Base-by-base conservation (phyloP, 2,329 filamentous ascomycete species). In the Pyrenophora graminea region DNA sequence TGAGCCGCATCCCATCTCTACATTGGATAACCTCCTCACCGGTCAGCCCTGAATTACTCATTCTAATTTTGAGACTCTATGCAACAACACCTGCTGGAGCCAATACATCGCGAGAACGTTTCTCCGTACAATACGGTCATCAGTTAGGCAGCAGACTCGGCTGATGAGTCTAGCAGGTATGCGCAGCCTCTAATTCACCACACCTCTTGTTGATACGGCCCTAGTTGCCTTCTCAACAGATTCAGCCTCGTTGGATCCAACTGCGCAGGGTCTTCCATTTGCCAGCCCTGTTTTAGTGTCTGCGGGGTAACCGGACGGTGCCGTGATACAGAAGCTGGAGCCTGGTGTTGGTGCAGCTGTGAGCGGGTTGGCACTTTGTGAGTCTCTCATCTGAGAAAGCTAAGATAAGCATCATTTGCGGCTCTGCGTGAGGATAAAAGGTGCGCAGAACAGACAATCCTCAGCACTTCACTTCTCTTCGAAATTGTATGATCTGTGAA, bases 21-120 rank as follows among this genome's bases (percentile, higher is more conserved):
- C 41, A 58, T 58, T 60, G 48, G 49, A 17, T 39, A 36, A 36
- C 17, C 30, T 37, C 23, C 40, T 63, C 51, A 64, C 58, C 59
- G 60, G 58, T 56, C 44, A 41, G 45, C 49, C 23, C 47, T 15
- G 39, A 32, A 46, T 47, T 40, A 21, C 32, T n/a, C 45, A 19
- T 44, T 42, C 18, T 36, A 36, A 53, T 43, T 44, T 30, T 30
- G 27, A 30, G 19, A 6, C 10, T 39, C 7, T 31, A 44, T 46
- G 41, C 45, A 40, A 18, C 6, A 9, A 34, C 43, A 41, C 34
- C 30, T 45, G 25, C 6, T 47, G 21, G 19, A 38, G 30, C 58
- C 56, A 59, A 57, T 57, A 41, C 30, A 13, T 31, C 17, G 37
- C 38, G 27, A 38, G 27, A 27, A 45, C 45, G 37, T 33, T 48